These are phyloP conservation scores for Claviceps capensis DNA, from an alignment of 2,329 filamentous ascomycete species.

Conservation along the genomic window DNA sequence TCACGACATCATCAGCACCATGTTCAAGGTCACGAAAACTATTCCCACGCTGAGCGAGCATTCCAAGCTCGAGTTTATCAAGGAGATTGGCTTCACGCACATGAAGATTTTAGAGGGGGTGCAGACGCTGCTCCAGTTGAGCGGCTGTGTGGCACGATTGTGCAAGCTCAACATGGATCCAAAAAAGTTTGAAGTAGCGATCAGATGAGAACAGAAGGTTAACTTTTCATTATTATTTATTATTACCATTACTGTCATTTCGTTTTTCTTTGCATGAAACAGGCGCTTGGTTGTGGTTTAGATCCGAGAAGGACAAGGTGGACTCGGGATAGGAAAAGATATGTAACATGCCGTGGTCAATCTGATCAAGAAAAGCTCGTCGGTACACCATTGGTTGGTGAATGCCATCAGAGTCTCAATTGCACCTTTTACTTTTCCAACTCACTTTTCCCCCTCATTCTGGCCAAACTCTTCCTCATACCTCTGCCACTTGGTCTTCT, in stretches of 20 bases:
- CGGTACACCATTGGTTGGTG: background rate
- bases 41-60: slow-evolving; percentile 87
- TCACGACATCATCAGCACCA: slow-evolving; percentile 96
- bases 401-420: background rate
- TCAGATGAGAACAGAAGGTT: slow-evolving; percentile 16
- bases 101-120: slow-evolving; percentile 99
- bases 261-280: slow-evolving; percentile 1
- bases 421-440: background rate
- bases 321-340: background rate
- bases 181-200: slow-evolving; percentile 49
- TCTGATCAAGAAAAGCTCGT: too few species aligned
- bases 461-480: slow-evolving; percentile 48
- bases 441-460: slow-evolving; percentile 22
- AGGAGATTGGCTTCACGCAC: slow-evolving; percentile 96
- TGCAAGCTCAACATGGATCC: slow-evolving; percentile 97
- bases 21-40: slow-evolving; percentile 97
- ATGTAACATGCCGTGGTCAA: background rate
- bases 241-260: background rate
- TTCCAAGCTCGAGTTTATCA: slow-evolving; percentile 92
- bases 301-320: background rate
- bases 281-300: slow-evolving; percentile 11
- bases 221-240: background rate
- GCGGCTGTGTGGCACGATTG: slow-evolving; percentile 79
- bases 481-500: slow-evolving; percentile 54
- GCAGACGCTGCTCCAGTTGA: slow-evolving; percentile 85